Conservation (phyloP, 2,329 filamentous ascomycete species). For the Fusarium domesticum region DNA sequence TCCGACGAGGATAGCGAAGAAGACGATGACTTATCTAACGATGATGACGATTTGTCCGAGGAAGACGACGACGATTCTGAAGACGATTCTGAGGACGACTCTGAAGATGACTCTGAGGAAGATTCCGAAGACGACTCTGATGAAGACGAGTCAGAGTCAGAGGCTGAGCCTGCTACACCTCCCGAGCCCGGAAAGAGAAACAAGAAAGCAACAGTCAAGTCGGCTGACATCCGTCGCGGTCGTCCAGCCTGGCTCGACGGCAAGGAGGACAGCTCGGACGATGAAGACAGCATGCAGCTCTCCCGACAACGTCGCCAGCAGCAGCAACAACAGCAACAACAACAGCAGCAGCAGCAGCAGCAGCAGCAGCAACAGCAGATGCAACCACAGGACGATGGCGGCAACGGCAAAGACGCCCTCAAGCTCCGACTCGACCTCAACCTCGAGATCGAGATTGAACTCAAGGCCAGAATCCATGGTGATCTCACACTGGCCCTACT, state of each 20-base stretch:
- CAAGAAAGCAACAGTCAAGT: slow-evolving; percentile 11
- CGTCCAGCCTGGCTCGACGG: slow-evolving; percentile 26
- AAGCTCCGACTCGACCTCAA: slow-evolving; percentile 75
- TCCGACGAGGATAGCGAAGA: slow-evolving; percentile 18
- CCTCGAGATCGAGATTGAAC: slow-evolving; percentile 77
- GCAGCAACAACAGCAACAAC: slow-evolving; percentile 19
- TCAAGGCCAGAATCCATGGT: slow-evolving; percentile 82
- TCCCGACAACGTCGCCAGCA: slow-evolving; percentile 12
- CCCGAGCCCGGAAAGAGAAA: slow-evolving; percentile 11
- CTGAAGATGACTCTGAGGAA: slow-evolving; percentile 19
- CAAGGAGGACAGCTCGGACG: slow-evolving; percentile 21
- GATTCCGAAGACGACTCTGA: slow-evolving; percentile 20
- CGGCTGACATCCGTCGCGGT: slow-evolving; percentile 8
- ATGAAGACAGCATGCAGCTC: slow-evolving; percentile 17
- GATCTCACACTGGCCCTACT: slow-evolving; percentile 74
- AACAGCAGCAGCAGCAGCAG: slow-evolving; percentile 16
- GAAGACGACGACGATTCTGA: slow-evolving; percentile 13
- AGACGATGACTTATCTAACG: neutral
- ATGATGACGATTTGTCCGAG: too few species aligned
- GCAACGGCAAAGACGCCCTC: slow-evolving; percentile 38
- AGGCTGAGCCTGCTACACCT: slow-evolving; percentile 26
- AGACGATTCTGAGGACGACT: slow-evolving; percentile 16
- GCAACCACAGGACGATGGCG: slow-evolving; percentile 14
- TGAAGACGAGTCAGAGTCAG: slow-evolving; percentile 21
- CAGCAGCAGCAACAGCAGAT: slow-evolving; percentile 20